phyloP scores from a whole-genome alignment of 2,329 filamentous ascomycete genomes.

The Emydomyces testavorans region DNA sequence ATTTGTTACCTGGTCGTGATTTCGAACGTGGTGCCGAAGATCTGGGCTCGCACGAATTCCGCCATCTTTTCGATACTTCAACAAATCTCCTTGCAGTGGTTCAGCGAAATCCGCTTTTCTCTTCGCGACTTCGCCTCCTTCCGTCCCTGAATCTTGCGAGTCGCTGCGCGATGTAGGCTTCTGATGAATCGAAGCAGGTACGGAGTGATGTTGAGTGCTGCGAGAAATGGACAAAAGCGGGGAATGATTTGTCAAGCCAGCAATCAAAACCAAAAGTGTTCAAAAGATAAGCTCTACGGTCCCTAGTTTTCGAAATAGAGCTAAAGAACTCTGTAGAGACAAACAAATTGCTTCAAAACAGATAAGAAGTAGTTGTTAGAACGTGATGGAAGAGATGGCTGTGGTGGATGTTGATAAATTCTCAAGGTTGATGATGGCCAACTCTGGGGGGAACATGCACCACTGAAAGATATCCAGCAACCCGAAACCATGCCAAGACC shows the following conservation, averaged over 20 bases:
- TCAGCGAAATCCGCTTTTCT: neutral
- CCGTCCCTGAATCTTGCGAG: neutral
- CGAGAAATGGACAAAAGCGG: slow-evolving; percentile 2
- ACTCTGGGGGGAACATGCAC: neutral
- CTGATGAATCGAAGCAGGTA: neutral
- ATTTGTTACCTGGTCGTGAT: slow-evolving; percentile 79
- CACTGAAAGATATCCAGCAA: neutral
- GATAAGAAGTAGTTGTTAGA: neutral
- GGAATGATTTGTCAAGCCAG: slow-evolving; percentile 6
- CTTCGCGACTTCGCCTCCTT: neutral
- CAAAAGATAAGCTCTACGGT: neutral
- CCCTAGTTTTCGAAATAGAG: neutral
- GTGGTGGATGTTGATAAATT: neutral
- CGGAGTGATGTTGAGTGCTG: slow-evolving; percentile 4
- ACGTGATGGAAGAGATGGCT: too few species aligned
- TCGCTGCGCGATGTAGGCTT: neutral
- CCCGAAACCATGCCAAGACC: slow-evolving; percentile 3
- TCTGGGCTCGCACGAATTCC: slow-evolving; percentile 97
- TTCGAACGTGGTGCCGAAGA: slow-evolving; percentile 98
- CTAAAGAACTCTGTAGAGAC: neutral
- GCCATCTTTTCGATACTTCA: slow-evolving; percentile 51
- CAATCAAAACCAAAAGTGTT: neutral
- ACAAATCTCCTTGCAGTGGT: neutral
- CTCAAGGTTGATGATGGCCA: too few species aligned
- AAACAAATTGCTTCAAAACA: neutral